These are phyloP conservation scores for Podaxis mareebaensis DNA, from an alignment of 768 basidiomycete species.

Conservation along the genomic window DNA sequence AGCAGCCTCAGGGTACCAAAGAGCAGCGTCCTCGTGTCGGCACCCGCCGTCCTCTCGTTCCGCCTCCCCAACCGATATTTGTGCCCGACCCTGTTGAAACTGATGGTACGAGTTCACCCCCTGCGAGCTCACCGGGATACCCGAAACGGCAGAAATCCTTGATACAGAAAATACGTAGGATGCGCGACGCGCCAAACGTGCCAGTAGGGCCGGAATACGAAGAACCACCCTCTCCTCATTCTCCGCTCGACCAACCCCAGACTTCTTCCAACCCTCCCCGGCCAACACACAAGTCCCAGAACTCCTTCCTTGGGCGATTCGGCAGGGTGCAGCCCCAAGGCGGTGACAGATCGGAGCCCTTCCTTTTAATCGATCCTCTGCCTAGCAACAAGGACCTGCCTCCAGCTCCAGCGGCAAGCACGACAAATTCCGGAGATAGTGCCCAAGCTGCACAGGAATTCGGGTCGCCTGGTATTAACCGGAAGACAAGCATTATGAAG, in stretches of 20 bases:
- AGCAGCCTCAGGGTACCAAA: slow-evolving; percentile 36
- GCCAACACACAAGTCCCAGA: slow-evolving; percentile 71
- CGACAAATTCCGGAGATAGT: slow-evolving; percentile 55
- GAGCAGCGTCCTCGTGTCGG: slow-evolving; percentile 40
- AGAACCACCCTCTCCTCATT: slow-evolving; percentile 48
- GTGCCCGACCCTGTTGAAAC: slow-evolving; percentile 51
- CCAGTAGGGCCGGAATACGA: slow-evolving; percentile 57
- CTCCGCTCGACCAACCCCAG: slow-evolving; percentile 35
- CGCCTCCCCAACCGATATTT: slow-evolving; percentile 84
- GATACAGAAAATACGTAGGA: slow-evolving; percentile 86
- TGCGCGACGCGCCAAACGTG: slow-evolving; percentile 85
- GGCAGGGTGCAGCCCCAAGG: slow-evolving; percentile 35
- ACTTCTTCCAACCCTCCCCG: slow-evolving; percentile 32
- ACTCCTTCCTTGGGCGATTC: slow-evolving; percentile 79
- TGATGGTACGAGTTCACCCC: slow-evolving; percentile 42
- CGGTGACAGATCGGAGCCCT: slow-evolving; percentile 51
- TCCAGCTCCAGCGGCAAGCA: slow-evolving; percentile 39
- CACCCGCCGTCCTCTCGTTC: slow-evolving; percentile 55
- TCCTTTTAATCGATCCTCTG: slow-evolving; percentile 64
- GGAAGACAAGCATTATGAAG: slow-evolving; percentile 80
- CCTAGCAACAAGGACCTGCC: slow-evolving; percentile 50
- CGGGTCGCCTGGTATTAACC: slow-evolving; percentile 41
- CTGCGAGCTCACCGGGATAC: slow-evolving; percentile 41
- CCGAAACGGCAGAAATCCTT: slow-evolving; percentile 79
- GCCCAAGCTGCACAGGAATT: slow-evolving; percentile 33